A percentile compares a stretch with the other conserved stretches of the same genome.
phyloP scores from a whole-genome alignment of 495 filamentous ascomycete species.

The Penicillium goetzii region DNA sequence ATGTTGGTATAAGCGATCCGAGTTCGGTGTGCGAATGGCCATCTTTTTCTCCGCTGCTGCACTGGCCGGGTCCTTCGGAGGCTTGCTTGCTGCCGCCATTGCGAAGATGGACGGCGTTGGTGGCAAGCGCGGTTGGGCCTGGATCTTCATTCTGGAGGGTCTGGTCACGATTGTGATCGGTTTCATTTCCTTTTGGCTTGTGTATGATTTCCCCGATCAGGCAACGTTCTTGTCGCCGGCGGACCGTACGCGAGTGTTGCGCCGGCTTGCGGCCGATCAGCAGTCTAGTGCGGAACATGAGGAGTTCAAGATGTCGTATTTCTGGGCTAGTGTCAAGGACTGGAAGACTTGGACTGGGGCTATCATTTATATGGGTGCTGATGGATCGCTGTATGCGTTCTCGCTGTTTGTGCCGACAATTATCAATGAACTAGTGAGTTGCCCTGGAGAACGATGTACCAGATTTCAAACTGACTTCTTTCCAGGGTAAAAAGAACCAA shows the following conservation, averaged over 20 bases:
- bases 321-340: slow-evolving; percentile 76
- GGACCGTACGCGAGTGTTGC: slow-evolving; percentile 75
- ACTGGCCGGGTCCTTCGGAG: slow-evolving; percentile 80
- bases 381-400: slow-evolving; percentile 81
- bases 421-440: slow-evolving; percentile 60
- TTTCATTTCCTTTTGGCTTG: slow-evolving; percentile 77
- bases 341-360: slow-evolving; percentile 86
- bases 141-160: slow-evolving; percentile 81
- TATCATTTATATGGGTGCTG: slow-evolving; percentile 76
- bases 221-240: slow-evolving; percentile 74
- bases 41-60: slow-evolving; percentile 93
- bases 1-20: slow-evolving; percentile 82
- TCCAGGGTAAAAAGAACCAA: slow-evolving; percentile 26
- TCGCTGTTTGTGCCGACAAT: slow-evolving; percentile 89
- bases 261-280: slow-evolving; percentile 72
- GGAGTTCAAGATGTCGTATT: slow-evolving; percentile 72
- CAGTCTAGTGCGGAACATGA: slow-evolving; percentile 82
- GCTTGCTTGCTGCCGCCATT: slow-evolving; percentile 51
- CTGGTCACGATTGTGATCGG: slow-evolving; percentile 76
- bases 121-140: slow-evolving; percentile 72
- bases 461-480: background rate
- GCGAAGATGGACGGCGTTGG: slow-evolving; percentile 71
- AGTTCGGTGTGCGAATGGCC: slow-evolving; percentile 77
- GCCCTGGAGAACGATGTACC: background rate
- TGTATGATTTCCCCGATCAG: slow-evolving; percentile 86